Base-by-base conservation (phyloP, 1,284 basidiomycete genomes). In the Sanguinoderma infundibulare region DNA sequence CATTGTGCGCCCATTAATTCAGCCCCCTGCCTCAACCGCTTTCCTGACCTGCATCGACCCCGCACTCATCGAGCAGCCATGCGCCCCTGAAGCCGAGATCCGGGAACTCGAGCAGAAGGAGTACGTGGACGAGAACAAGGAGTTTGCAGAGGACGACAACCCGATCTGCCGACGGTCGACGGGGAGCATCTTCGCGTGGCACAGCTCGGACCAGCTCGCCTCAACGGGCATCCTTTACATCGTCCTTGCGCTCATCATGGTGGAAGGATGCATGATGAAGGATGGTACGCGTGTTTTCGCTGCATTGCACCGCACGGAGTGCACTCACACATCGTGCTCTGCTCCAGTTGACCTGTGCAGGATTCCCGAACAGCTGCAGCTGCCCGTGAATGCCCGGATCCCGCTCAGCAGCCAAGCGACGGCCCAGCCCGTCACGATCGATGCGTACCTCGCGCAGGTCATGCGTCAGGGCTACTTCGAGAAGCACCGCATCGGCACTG, bases 111-210 rank as follows among this genome's bases (percentile, higher is more conserved):
- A 91, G 71, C 75, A 77, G 10, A 76, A 73, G 0, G 83, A 86
- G 55, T 72, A 72, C 26, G 77, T 75, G 0, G 71, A 75, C 52
- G 84, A 84, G 62, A 82, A 82, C 60, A 87, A 88, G 68, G 74
- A 75, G 8, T 76, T 73, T 0, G 79, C 78, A 14, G 71, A 72
- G 5, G 70, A 76, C 22, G 80, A 80, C 36, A 78, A 81, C 39
- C 77, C 78, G 15, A 69, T 71, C 20, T 63, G 64, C 64, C 75
- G 70, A 1, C 75, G 77, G 32, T 77, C 75, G 14, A 83, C 84
- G 56, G 91, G 91, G 0, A 87, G 83, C 59, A 81, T 93, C 63
- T 78, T 93, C 51, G 84, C 87, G 0, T 92, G 90, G 90, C 85
- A 81, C 59, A 78, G 73, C 35, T 70, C 78, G 0, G 91, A 92